Percentiles rank a stretch among this genome's conserved stretches.
Evolutionary conservation across 2,329 filamentous ascomycete species (phyloP).

Genomic region (Beauveria caledonica): DNA sequence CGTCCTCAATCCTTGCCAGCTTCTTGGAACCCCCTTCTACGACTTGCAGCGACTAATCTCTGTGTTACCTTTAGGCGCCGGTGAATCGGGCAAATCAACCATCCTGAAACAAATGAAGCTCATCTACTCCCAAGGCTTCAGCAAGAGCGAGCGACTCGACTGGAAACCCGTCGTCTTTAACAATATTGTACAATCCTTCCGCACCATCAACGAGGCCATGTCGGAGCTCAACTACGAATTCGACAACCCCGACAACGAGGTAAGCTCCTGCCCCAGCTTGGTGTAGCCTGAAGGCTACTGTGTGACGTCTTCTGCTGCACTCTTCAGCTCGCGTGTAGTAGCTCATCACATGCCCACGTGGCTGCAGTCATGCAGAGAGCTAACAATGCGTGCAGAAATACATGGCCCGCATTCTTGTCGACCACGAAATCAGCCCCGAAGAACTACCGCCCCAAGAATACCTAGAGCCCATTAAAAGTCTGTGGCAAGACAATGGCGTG

Average conservation of each 20-base stretch:
- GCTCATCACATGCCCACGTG: neutral
- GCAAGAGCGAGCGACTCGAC: slow-evolving; percentile 79
- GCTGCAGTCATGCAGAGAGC: neutral
- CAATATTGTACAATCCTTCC: slow-evolving; percentile 88
- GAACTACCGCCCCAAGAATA: slow-evolving; percentile 74
- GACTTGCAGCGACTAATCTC: slow-evolving; percentile 21
- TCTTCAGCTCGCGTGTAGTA: neutral
- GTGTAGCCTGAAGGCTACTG: neutral
- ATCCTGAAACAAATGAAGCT: slow-evolving; percentile 99
- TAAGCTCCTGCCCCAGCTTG: slow-evolving; percentile 32
- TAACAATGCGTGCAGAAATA: slow-evolving; percentile 49
- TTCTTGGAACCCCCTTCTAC: neutral
- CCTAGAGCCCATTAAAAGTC: slow-evolving; percentile 68
- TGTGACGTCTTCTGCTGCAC: neutral
- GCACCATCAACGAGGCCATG: slow-evolving; percentile 87
- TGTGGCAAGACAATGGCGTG: slow-evolving; percentile 81
- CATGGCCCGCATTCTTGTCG: slow-evolving; percentile 67
- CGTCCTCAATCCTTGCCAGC: neutral
- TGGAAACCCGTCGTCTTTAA: slow-evolving; percentile 94
- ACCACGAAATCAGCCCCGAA: slow-evolving; percentile 74
- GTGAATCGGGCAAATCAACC: slow-evolving; percentile 85
- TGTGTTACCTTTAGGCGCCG: slow-evolving; percentile 58
- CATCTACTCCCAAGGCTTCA: slow-evolving; percentile 90
- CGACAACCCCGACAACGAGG: slow-evolving; percentile 70
- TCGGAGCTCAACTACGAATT: slow-evolving; percentile 73